Evolutionary conservation across 2,329 filamentous ascomycete species (phyloP).

Genomic region (Cladosporium sp.): DNA sequence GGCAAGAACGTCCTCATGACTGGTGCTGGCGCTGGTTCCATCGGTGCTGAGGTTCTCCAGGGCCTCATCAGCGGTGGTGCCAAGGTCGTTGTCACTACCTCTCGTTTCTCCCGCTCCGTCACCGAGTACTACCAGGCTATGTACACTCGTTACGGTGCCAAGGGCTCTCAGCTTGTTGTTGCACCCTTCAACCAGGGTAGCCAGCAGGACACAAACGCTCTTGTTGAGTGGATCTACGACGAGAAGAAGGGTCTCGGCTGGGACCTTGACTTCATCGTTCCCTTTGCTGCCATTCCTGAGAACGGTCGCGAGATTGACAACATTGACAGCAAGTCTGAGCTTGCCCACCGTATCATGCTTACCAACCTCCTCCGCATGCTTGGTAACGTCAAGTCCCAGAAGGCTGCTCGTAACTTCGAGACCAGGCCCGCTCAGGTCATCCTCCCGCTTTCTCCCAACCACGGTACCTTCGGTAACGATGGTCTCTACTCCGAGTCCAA

Average conservation of each 20-base stretch:
- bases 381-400: slow-evolving; percentile 85
- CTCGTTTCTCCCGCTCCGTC: slow-evolving; percentile 91
- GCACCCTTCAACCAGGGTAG: slow-evolving; percentile 99
- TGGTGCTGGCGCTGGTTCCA: slow-evolving; percentile 93
- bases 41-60: slow-evolving; percentile 93
- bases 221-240: slow-evolving; percentile 95
- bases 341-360: slow-evolving; percentile 98
- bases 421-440: slow-evolving; percentile 96
- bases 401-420: slow-evolving; percentile 80
- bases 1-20: slow-evolving; percentile 98
- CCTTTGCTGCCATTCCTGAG: slow-evolving; percentile 95
- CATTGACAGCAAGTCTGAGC: slow-evolving; percentile 95
- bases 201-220: slow-evolving; percentile 92
- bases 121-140: slow-evolving; percentile 99
- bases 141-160: slow-evolving; percentile 90
- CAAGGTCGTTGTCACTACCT: slow-evolving; percentile 94
- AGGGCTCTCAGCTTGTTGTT: slow-evolving; percentile 92
- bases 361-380: slow-evolving; percentile 92
- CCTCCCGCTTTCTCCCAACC: slow-evolving; percentile 91
- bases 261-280: slow-evolving; percentile 94
- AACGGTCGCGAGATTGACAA: slow-evolving; percentile 95
- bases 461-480: slow-evolving; percentile 96
- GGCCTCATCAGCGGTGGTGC: slow-evolving; percentile 94
- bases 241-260: slow-evolving; percentile 93
- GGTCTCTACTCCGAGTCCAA: slow-evolving; percentile 98